Conservation (phyloP, 2,329 filamentous ascomycete species). For the Sphaerulina vaccinii region DNA sequence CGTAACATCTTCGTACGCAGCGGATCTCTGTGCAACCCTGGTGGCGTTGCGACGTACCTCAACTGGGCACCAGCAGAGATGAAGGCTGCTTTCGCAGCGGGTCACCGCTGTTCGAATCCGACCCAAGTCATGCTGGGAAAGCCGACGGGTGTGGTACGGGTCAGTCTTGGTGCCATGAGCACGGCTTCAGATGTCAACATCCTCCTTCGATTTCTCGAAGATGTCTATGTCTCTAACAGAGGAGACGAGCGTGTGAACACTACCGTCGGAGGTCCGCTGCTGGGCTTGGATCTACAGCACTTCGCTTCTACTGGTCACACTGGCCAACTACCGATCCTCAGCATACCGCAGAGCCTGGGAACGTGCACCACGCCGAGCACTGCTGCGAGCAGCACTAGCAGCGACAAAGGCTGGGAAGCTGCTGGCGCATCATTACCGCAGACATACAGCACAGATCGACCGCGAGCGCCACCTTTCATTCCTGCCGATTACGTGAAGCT, state of each 20-base stretch:
- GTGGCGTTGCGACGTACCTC: conserved; percentile 48
- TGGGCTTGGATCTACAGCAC: conserved; percentile 10
- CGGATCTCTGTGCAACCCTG: conserved; percentile 57
- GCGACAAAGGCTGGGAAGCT: conserved; percentile 21
- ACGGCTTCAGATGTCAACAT: conserved; percentile 57
- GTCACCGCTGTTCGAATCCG: conserved; percentile 58
- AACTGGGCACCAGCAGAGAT: conserved; percentile 57
- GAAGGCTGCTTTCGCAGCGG: conserved; percentile 54
- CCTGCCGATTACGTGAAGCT: conserved; percentile 35
- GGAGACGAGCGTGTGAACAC: conserved; percentile 11
- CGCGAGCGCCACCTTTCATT: conserved; percentile 32
- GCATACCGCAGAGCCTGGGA: conserved; percentile 20
- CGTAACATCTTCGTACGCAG: conserved; percentile 60
- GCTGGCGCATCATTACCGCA: conserved; percentile 15
- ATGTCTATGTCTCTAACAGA: conserved; percentile 30
- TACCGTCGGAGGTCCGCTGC: conserved; percentile 8
- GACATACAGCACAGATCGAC: conserved; percentile 21
- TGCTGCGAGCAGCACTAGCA: conserved; percentile 17
- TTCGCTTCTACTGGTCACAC: background rate
- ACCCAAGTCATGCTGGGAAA: conserved; percentile 55
- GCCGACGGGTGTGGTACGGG: conserved; percentile 61
- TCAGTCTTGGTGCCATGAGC: conserved; percentile 62
- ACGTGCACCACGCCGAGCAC: conserved; percentile 21
- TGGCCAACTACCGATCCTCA: conserved; percentile 16
- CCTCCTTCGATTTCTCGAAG: conserved; percentile 54